These are phyloP conservation scores for Colletotrichum paranaense DNA, from an alignment of 2,329 filamentous ascomycete genomes.

Conservation along the genomic window DNA sequence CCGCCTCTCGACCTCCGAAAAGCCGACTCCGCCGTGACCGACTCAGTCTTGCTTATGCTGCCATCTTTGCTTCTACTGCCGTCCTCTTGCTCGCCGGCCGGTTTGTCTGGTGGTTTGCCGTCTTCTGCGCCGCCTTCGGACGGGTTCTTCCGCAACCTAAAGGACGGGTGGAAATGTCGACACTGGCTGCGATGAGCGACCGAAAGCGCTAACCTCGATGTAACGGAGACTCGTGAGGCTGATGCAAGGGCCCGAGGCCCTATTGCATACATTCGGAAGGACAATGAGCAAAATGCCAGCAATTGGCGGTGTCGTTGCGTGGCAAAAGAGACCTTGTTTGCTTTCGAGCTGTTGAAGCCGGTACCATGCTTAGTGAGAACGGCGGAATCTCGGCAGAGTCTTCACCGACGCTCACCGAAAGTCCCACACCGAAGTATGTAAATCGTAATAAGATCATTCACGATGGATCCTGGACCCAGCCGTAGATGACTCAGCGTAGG, in stretches of 20 bases:
- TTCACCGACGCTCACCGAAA: conserved; percentile 29
- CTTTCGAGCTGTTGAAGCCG: conserved; percentile 18
- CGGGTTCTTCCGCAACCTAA: conserved; percentile 26
- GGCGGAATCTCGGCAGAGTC: conserved; percentile 35
- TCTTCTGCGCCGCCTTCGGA: conserved; percentile 34
- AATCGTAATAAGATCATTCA: not conserved
- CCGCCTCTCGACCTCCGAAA: conserved; percentile 30
- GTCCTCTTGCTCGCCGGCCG: conserved; percentile 31
- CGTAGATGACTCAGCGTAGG: not conserved
- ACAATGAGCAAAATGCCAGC: conserved; percentile 28
- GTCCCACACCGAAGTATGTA: conserved; percentile 14
- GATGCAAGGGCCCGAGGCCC: conserved; percentile 40
- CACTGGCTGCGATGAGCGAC: conserved; percentile 33
- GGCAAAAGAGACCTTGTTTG: conserved; percentile 14
- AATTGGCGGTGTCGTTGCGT: conserved; percentile 33
- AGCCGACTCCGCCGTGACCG: conserved; percentile 17
- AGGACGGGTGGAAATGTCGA: conserved; percentile 37
- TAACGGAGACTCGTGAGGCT: conserved; percentile 28
- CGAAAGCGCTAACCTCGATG: conserved; percentile 27
- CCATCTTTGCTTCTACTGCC: conserved; percentile 22
- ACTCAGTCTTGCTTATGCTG: not conserved
- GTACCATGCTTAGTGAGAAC: conserved; percentile 28
- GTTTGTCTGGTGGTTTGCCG: conserved; percentile 35
- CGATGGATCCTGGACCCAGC: not conserved
- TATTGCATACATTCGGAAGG: conserved; percentile 41